A percentile compares a stretch with the other conserved stretches of the same genome.
Evolutionary conservation across 192 early-diverging fungal genomes (phyloP).

Genomic region (Coemansia sp.): DNA sequence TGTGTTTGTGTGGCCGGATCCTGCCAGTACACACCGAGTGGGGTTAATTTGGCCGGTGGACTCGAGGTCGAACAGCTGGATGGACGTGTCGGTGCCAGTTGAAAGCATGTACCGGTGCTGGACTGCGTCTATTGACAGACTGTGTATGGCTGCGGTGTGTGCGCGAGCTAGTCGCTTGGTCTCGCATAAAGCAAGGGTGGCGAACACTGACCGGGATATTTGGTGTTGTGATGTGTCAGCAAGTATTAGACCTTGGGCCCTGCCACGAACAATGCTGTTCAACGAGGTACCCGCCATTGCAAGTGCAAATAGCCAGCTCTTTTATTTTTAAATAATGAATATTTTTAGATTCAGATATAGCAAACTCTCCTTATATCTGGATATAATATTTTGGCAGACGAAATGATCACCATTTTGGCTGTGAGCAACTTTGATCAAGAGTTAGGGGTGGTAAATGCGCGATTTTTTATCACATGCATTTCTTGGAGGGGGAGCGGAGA

Average conservation of each 20-base stretch:
- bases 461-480: constrained; percentile 1
- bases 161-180: constrained; percentile 29
- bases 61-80: constrained; percentile 51
- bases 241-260: constrained; percentile 14
- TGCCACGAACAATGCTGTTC: constrained; percentile 16
- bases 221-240: constrained; percentile 6
- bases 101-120: constrained; percentile 38
- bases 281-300: constrained; percentile 7
- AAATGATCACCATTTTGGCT: too few species aligned
- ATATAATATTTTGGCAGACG: too few species aligned
- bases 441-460: background rate
- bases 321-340: too few species aligned
- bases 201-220: constrained; percentile 19
- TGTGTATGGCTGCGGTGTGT: constrained; percentile 36
- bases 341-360: too few species aligned
- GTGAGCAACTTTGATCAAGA: background rate
- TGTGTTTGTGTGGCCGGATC: constrained; percentile 60
- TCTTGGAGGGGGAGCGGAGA: background rate
- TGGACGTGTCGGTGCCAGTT: constrained; percentile 39
- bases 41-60: constrained; percentile 19
- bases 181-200: constrained; percentile 28
- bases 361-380: too few species aligned
- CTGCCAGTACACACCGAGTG: constrained; percentile 16
- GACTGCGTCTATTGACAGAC: constrained; percentile 36
- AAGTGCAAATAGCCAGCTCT: too few species aligned